phyloP scores from a whole-genome alignment of 352 stramenopile genomes.

The Pythium aquatile region DNA sequence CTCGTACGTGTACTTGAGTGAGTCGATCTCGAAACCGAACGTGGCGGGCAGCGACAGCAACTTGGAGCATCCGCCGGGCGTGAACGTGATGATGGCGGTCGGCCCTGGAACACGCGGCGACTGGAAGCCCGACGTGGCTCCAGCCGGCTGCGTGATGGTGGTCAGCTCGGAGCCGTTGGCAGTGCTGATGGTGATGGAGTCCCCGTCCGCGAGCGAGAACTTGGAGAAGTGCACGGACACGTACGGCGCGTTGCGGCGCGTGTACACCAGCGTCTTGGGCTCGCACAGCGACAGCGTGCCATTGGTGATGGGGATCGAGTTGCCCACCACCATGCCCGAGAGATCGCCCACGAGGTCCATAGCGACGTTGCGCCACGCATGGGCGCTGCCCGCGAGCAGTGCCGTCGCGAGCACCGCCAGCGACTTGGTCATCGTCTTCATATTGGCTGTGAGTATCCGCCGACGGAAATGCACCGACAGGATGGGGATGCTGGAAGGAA shows the following conservation, averaged over 20 bases:
- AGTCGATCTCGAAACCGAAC: slow-evolving; percentile 34
- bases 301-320: slow-evolving; percentile 34
- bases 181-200: slow-evolving; percentile 25
- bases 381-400: slow-evolving; percentile 4
- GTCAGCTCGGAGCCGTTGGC: slow-evolving; percentile 16
- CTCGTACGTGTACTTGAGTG: slow-evolving; percentile 32
- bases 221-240: slow-evolving; percentile 34
- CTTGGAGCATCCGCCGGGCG: slow-evolving; percentile 12
- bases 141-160: slow-evolving; percentile 14
- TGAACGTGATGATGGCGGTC: slow-evolving; percentile 25
- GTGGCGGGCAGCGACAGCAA: slow-evolving; percentile 5
- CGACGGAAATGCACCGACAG: slow-evolving; percentile 11
- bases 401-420: slow-evolving; percentile 2
- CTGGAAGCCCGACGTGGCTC: slow-evolving; percentile 15
- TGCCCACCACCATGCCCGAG: slow-evolving; percentile 32
- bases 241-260: slow-evolving; percentile 28
- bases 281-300: slow-evolving; percentile 31
- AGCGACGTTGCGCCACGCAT: slow-evolving; percentile 21
- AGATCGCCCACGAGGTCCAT: slow-evolving; percentile 15
- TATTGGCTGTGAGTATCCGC: slow-evolving; percentile 15
- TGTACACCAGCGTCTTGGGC: slow-evolving; percentile 24
- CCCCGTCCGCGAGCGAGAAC: slow-evolving; percentile 30
- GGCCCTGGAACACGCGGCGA: slow-evolving; percentile 20
- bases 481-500: slow-evolving; percentile 21
- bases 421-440: background rate